Evolutionary conservation across 192 early-diverging fungal species (phyloP), one percentile per base, ranked within the genome.

Genomic region (Coemansia sp.): DNA sequence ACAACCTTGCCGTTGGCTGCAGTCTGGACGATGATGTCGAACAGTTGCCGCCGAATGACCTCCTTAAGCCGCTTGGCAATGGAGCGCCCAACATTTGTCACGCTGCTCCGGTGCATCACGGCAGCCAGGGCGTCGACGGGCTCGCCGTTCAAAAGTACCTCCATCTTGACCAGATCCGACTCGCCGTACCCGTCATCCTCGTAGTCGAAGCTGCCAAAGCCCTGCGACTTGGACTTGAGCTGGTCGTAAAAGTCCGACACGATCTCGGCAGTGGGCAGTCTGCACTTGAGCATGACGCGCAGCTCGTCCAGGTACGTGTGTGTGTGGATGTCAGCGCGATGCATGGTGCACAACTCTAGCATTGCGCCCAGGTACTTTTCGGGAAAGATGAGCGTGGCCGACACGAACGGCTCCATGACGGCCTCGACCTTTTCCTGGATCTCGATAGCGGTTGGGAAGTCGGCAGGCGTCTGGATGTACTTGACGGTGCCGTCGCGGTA

Each of bases 201-300:
- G 78, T 96, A 98, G 74, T 98, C 96, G 78, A 98, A 98, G 25
- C 78, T 80, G 38, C 61, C 74, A 64, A 80, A 98, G 1, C 97
- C 97, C 44, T 91, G 91, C 17, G 93, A 91, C 44, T 86, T 83
- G 13, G 90, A 90, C 70, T 98, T 98, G 20, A 98, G 84, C 68
- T 90, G 88, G 72, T 98, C 94, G 73, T 93, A 95, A 75, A 98
- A 98, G 64, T 97, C 92, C 5, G 88, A 93, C 13, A 97, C 89
- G 27, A 98, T 92, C 67, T 98, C 97, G 0, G 93, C 87, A 75
- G 96, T 85, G 2, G 97, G 97, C 19, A 98, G 66, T 48, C 67
- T 74, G 64, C 94, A 97, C 73, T 91, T 94, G 68, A 96, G 82
- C 67, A 95, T 82, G 0, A 92, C 91, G 19, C 93, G 84, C 20